A percentile compares a stretch with the other conserved stretches of the same genome.
phyloP scores from a whole-genome alignment of 2,329 filamentous ascomycete genomes.

The Zasmidium cellare region DNA sequence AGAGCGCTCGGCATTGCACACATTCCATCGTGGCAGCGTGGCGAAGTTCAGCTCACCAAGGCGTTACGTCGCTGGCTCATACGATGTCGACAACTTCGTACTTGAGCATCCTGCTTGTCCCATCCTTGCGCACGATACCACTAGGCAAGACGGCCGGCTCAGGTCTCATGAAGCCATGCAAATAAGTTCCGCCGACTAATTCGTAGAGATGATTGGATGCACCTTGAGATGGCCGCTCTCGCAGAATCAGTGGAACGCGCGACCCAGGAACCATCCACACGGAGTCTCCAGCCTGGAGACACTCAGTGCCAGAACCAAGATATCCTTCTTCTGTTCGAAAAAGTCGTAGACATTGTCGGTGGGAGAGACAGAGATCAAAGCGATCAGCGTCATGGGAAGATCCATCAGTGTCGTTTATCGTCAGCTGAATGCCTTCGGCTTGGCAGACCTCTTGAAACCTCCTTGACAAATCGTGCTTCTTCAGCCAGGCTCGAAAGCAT shows the following conservation, averaged over 20 bases:
- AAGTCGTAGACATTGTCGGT: background rate
- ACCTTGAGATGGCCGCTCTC: background rate
- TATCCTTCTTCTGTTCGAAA: background rate
- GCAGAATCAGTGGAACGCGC: background rate
- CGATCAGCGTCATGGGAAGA: background rate
- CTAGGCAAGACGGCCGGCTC: background rate
- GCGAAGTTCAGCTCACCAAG: background rate
- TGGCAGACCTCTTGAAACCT: no score
- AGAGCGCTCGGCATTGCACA: no score
- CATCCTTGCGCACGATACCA: background rate
- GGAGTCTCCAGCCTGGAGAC: background rate
- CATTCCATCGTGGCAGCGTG: no score
- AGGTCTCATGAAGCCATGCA: conserved; percentile 1
- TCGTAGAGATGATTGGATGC: background rate
- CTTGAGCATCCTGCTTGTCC: background rate
- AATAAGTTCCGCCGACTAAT: background rate
- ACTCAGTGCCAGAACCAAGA: background rate
- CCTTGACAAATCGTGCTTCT: no score
- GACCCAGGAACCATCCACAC: background rate
- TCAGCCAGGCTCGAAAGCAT: background rate
- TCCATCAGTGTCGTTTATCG: background rate
- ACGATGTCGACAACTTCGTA: background rate
- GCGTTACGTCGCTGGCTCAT: background rate
- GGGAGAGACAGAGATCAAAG: background rate
- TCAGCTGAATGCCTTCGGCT: no score